These are phyloP conservation scores for Caloboletus inedulis DNA, from an alignment of 1,284 basidiomycete species.

Conservation along the genomic window DNA sequence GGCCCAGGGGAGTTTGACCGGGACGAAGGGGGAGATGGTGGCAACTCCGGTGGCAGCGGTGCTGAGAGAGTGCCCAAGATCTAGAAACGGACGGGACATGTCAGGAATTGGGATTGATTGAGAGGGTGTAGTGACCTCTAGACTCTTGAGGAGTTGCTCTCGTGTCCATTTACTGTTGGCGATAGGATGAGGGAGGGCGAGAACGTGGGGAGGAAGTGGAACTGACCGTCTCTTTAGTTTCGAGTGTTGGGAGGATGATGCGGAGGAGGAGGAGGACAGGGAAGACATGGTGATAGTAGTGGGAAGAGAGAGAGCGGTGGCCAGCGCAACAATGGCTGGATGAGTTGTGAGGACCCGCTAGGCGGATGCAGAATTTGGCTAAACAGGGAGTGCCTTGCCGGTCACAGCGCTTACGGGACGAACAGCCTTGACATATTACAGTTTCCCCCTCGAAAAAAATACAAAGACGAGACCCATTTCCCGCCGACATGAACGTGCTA, in stretches of 20 bases:
- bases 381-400: slow-evolving; percentile 37
- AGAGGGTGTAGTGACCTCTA: slow-evolving; percentile 44
- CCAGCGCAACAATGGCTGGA: slow-evolving; percentile 39
- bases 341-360: slow-evolving; percentile 32
- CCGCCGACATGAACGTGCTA: background rate
- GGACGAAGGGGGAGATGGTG: slow-evolving; percentile 65
- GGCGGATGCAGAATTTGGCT: slow-evolving; percentile 35
- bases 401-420: slow-evolving; percentile 36
- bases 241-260: slow-evolving; percentile 21
- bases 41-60: slow-evolving; percentile 59
- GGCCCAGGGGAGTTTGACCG: slow-evolving; percentile 58
- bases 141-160: slow-evolving; percentile 57
- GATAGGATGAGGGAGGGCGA: slow-evolving; percentile 28
- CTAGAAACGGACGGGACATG: slow-evolving; percentile 36
- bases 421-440: slow-evolving; percentile 17
- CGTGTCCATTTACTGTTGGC: slow-evolving; percentile 52
- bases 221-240: slow-evolving; percentile 39
- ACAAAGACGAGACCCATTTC: slow-evolving; percentile 11
- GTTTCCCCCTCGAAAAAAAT: slow-evolving; percentile 7
- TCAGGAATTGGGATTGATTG: slow-evolving; percentile 4
- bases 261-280: slow-evolving; percentile 25
- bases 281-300: slow-evolving; percentile 37
- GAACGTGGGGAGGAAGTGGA: slow-evolving; percentile 21
- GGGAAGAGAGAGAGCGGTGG: slow-evolving; percentile 38
- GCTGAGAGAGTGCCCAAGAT: slow-evolving; percentile 54